These are phyloP conservation scores for Vachellia pachyceras DNA, from an alignment of 306 rosid species.

Conservation along the genomic window DNA sequence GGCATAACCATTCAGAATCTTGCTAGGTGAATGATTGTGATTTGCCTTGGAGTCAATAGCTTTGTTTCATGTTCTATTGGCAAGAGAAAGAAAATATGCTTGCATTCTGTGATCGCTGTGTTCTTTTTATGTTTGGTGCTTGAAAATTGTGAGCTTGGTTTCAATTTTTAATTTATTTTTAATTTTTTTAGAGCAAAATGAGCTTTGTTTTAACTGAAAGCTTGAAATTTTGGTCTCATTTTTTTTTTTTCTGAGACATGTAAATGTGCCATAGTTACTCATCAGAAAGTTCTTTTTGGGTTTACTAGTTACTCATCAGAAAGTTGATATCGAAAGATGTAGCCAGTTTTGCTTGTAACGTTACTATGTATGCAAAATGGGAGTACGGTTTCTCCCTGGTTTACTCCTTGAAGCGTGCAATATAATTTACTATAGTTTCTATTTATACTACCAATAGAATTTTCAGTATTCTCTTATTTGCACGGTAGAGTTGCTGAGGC, in stretches of 20 bases:
- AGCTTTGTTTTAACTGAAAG: constrained; percentile 43
- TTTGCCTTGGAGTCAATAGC: constrained; percentile 1
- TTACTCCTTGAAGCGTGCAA: neutral
- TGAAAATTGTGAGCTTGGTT: constrained; percentile 37
- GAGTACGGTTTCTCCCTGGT: neutral
- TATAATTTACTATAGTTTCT: neutral
- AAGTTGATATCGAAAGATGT: constrained; percentile 3
- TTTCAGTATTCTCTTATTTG: neutral
- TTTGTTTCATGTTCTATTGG: constrained; percentile 5
- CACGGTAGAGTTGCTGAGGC: neutral
- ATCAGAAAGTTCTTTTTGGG: no score
- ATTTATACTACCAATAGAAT: neutral
- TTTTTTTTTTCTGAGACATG: constrained; percentile 36
- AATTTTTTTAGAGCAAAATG: neutral
- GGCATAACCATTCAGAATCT: constrained; percentile 23
- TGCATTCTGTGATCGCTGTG: neutral
- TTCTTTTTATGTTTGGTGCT: constrained; percentile 5
- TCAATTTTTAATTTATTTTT: neutral
- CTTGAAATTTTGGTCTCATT: constrained; percentile 47
- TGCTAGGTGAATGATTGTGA: constrained; percentile 19
- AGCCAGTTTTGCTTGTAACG: constrained; percentile 4
- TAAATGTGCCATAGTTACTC: constrained; percentile 33
- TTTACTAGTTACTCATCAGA: neutral
- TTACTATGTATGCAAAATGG: neutral
- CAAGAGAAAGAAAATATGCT: constrained; percentile 14